These are phyloP conservation scores for Aspergillus nanangensis DNA, from an alignment of 495 filamentous ascomycete species.

Conservation along the genomic window DNA sequence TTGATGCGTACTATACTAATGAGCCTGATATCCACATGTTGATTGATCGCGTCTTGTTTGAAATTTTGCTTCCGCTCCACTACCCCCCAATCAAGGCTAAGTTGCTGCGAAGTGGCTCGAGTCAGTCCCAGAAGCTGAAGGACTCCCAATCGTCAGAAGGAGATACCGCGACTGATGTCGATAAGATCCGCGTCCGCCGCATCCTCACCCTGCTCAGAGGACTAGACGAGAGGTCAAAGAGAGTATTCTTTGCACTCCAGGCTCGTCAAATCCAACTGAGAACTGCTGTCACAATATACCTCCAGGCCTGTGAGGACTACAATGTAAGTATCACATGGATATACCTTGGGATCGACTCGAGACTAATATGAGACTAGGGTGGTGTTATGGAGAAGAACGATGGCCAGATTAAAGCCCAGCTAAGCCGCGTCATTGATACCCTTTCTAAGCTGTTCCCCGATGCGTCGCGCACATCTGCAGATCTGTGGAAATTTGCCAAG, in stretches of 20 bases:
- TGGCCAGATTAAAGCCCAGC: constrained; percentile 59
- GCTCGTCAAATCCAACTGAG: constrained; percentile 65
- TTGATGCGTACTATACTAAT: constrained; percentile 87
- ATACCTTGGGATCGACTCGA: neutral
- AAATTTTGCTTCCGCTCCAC: constrained; percentile 75
- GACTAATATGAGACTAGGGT: constrained; percentile 41
- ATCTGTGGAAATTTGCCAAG: constrained; percentile 89
- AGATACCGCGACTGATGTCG: constrained; percentile 59
- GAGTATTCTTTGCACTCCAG: constrained; percentile 86
- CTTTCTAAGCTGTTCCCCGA: constrained; percentile 74
- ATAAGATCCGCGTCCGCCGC: constrained; percentile 81
- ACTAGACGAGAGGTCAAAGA: constrained; percentile 73
- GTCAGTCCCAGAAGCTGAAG: constrained; percentile 55
- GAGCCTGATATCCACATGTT: constrained; percentile 79
- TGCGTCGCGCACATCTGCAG: constrained; percentile 54
- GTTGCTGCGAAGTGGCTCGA: constrained; percentile 52
- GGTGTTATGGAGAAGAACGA: constrained; percentile 74
- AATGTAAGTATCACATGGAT: constrained; percentile 46
- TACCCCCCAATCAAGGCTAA: constrained; percentile 80
- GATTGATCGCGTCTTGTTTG: constrained; percentile 81
- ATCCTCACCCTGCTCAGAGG: constrained; percentile 75
- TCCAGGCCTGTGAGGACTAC: constrained; percentile 78
- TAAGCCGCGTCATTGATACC: constrained; percentile 63
- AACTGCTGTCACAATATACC: constrained; percentile 63
- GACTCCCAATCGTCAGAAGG: constrained; percentile 43